Conservation (phyloP, 1,284 basidiomycete genomes). For the Bjerkandera adusta region DNA sequence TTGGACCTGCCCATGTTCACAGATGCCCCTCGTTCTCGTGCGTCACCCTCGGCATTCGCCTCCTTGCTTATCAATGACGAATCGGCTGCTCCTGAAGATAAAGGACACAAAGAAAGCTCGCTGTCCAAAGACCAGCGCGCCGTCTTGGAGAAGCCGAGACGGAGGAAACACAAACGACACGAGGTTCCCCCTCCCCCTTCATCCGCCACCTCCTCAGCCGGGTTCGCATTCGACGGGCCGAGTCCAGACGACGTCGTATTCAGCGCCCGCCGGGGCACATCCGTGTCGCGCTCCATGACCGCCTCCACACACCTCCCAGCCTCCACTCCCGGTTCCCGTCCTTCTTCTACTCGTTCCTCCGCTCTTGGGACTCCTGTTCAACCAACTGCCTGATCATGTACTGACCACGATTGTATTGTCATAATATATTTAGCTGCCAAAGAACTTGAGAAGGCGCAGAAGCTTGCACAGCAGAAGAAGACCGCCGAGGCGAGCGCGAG, state of each 20-base stretch:
- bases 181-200: slow-evolving; percentile 26
- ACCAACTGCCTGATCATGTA: slow-evolving; percentile 34
- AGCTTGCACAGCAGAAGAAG: slow-evolving; percentile 47
- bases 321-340: slow-evolving; percentile 12
- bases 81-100: slow-evolving; percentile 3
- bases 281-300: slow-evolving; percentile 38
- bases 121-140: slow-evolving; percentile 10
- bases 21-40: slow-evolving; percentile 51
- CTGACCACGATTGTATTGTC: slow-evolving; percentile 35
- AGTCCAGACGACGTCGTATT: slow-evolving; percentile 87
- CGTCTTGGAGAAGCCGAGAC: slow-evolving; percentile 10
- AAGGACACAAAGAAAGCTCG: slow-evolving; percentile 10
- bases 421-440: slow-evolving; percentile 61
- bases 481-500: slow-evolving; percentile 25
- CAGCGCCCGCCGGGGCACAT: slow-evolving; percentile 75
- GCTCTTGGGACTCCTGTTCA: slow-evolving; percentile 37
- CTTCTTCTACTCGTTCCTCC: slow-evolving; percentile 19
- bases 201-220: slow-evolving; percentile 30
- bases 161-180: slow-evolving; percentile 15
- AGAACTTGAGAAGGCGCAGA: slow-evolving; percentile 73
- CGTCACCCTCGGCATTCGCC: slow-evolving; percentile 74
- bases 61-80: slow-evolving; percentile 62
- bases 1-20: slow-evolving; percentile 56
- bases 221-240: slow-evolving; percentile 75
- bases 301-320: slow-evolving; percentile 13